A percentile compares a stretch with the other conserved stretches of the same genome.
These are phyloP conservation scores for Collybiopsis confluens DNA, from an alignment of 768 basidiomycete genomes.

Conservation along the genomic window DNA sequence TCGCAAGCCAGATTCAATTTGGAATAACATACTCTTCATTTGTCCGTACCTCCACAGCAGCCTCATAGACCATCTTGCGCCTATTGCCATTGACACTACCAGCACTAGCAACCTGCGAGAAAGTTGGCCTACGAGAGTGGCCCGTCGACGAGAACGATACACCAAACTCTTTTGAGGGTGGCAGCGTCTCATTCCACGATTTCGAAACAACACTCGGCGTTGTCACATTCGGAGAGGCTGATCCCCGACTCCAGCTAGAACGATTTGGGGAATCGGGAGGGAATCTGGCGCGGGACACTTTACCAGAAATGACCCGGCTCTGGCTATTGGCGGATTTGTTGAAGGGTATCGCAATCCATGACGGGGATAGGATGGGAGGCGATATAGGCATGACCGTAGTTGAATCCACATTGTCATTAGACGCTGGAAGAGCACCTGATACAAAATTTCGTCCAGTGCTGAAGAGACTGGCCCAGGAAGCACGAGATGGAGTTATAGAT, in stretches of 20 bases:
- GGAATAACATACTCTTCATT: conserved; percentile 7
- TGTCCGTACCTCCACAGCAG: conserved; percentile 10
- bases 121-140: conserved; percentile 32
- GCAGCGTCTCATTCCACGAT: conserved; percentile 49
- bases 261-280: conserved; percentile 22
- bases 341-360: conserved; percentile 20
- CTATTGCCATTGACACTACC: conserved; percentile 27
- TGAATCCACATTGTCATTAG: conserved; percentile 39
- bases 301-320: background rate
- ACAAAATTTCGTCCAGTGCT: conserved; percentile 68
- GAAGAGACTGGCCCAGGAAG: conserved; percentile 80
- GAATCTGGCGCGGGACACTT: conserved; percentile 19
- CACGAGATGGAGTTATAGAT: conserved; percentile 61
- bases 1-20: no score
- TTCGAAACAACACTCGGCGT: conserved; percentile 34
- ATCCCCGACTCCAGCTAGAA: conserved; percentile 21
- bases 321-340: conserved; percentile 13
- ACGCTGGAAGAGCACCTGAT: conserved; percentile 35
- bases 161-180: conserved; percentile 27
- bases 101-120: conserved; percentile 36
- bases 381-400: conserved; percentile 34
- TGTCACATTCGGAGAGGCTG: conserved; percentile 13
- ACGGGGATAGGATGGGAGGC: conserved; percentile 13
- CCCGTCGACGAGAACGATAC: conserved; percentile 40
- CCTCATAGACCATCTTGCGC: conserved; percentile 30